A percentile compares a stretch with the other conserved stretches of the same genome.
These are phyloP conservation scores for Drechslera avenae DNA, from an alignment of 2,329 filamentous ascomycete genomes.

Conservation along the genomic window DNA sequence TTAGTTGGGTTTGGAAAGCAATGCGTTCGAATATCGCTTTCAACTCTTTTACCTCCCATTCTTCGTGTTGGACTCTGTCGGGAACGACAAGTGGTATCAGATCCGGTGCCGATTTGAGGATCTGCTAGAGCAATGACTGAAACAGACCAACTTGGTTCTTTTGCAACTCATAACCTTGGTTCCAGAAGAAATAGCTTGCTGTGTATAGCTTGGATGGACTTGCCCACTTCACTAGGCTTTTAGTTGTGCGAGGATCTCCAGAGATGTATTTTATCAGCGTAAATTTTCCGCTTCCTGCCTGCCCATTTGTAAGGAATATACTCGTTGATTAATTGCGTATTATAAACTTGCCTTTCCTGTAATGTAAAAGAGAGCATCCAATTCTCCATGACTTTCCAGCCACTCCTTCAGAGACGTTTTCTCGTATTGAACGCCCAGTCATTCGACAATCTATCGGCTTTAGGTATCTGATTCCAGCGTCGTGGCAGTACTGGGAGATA, in stretches of 20 bases:
- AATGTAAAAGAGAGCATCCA: slow-evolving; percentile 16
- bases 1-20: not conserved
- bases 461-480: not conserved
- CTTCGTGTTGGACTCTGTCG: slow-evolving; percentile 9
- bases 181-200: slow-evolving; percentile 31
- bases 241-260: slow-evolving; percentile 21
- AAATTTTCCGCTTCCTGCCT: slow-evolving; percentile 56
- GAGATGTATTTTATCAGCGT: slow-evolving; percentile 49
- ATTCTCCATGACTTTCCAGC: slow-evolving; percentile 5
- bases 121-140: slow-evolving; percentile 16
- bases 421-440: slow-evolving; percentile 16
- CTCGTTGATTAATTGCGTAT: not conserved
- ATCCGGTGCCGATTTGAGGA: slow-evolving; percentile 13
- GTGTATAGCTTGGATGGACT: slow-evolving; percentile 28
- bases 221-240: slow-evolving; percentile 46
- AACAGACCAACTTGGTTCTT: slow-evolving; percentile 15
- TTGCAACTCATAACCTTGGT: slow-evolving; percentile 17
- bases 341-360: slow-evolving; percentile 13
- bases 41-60: slow-evolving; percentile 10
- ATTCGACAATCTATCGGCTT: slow-evolving; percentile 1
- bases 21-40: slow-evolving; percentile 6
- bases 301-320: not conserved
- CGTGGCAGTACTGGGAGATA: slow-evolving; percentile 5
- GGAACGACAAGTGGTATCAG: slow-evolving; percentile 9
- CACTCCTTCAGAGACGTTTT: slow-evolving; percentile 12